Base-by-base conservation (phyloP, 352 stramenopile genomes). In the Phytopythium delawarense region DNA sequence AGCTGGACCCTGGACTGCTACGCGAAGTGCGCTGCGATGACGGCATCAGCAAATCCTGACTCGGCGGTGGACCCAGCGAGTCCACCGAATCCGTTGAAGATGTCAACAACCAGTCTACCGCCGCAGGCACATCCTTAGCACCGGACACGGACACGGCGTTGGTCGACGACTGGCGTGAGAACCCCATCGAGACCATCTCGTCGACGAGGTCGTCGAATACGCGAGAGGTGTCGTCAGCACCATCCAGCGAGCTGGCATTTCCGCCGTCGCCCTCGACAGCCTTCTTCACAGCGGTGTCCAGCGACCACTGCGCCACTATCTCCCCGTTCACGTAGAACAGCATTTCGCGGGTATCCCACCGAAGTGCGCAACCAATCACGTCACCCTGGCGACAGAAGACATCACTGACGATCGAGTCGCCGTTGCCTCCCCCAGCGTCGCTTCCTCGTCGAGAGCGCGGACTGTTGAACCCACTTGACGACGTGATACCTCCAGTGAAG, bases 251-350 rank as follows among this genome's bases (percentile, higher is more conserved):
- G 11, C n/a, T 13, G 9, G 4, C n/a, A 32, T 16, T 39, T 4
- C 23, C 7, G 16, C 20, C 39, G 21, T 39, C 37, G 49, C 16
- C 23, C 7, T 45, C 51, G 18, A 5, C 32, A 40, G 9, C 1
- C 23, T 5, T 7, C 6, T 23, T 15, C 4, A n/a, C 42, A 1
- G 15, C 39, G 13, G 21, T 7, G 16, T 34, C 42, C 9, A 51
- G 25, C 13, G 28, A 28, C 3, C 15, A 63, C 25, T 66, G 49
- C 0, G 67, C 69, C 23, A 88, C 62, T 0, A 72, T 39, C 8
- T 71, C 62, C 8, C 83, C 83, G 34, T 92, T 92, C n/a, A 90
- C 52, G 53, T 74, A 89, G 65, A 89, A 90, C 8, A 49, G 59
- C 63, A 90, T 62, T n/a, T 73, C 64, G 2, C 61, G 67, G 15